Evolutionary conservation across 192 early-diverging fungal species (phyloP).

Genomic region (Backusella tarrabulga): DNA sequence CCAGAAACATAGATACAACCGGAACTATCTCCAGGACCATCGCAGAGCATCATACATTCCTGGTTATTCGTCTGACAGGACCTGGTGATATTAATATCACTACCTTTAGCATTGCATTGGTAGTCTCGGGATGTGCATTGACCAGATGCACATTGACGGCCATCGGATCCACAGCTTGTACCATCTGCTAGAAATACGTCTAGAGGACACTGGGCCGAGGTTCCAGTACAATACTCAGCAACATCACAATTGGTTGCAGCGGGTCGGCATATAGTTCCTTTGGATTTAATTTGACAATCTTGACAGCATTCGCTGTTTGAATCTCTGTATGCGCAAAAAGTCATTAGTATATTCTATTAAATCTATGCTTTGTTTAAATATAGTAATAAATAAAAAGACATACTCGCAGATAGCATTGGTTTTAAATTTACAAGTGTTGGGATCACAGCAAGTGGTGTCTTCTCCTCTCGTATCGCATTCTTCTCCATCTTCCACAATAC

Average conservation of each 20-base stretch:
- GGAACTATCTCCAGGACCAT: slow-evolving; percentile 43
- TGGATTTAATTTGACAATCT: slow-evolving; percentile 60
- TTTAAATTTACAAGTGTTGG: slow-evolving; percentile 78
- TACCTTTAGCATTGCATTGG: slow-evolving; percentile 63
- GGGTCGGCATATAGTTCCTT: slow-evolving; percentile 67
- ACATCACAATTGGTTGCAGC: slow-evolving; percentile 79
- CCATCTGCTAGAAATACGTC: slow-evolving; percentile 69
- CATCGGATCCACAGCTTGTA: slow-evolving; percentile 54
- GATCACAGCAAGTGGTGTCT: slow-evolving; percentile 82
- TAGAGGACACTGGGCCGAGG: slow-evolving; percentile 63
- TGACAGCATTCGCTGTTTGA: slow-evolving; percentile 83
- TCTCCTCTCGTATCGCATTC: slow-evolving; percentile 88
- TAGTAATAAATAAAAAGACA: not conserved
- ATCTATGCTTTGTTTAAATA: not conserved
- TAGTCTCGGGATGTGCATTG: slow-evolving; percentile 71
- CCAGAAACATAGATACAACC: slow-evolving; percentile 57
- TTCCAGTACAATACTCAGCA: slow-evolving; percentile 75
- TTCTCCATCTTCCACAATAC: slow-evolving; percentile 83
- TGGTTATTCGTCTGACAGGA: slow-evolving; percentile 55
- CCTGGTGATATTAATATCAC: slow-evolving; percentile 45
- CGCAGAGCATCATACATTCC: slow-evolving; percentile 64
- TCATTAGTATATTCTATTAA: not conserved
- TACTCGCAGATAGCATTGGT: slow-evolving; percentile 68
- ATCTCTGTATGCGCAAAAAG: slow-evolving; percentile 43
- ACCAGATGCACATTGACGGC: slow-evolving; percentile 64